Evolutionary conservation across 1,284 basidiomycete species (phyloP), one percentile per base, ranked within the genome.

Genomic region (Leccinum proliferum): DNA sequence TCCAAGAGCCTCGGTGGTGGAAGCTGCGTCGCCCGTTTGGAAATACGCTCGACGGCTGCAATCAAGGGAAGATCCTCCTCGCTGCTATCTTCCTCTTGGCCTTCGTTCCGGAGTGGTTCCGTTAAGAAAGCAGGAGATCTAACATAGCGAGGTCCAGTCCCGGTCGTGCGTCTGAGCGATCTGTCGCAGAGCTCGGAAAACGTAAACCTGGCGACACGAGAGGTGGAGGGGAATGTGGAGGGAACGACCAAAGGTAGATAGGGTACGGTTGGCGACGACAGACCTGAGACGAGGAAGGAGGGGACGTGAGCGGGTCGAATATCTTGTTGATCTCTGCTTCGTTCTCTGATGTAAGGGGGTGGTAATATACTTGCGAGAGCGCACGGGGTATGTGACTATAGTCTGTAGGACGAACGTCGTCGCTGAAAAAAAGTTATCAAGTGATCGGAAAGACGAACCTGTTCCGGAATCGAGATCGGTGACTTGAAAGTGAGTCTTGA

Each of bases 391-490:
- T 85, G 63, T 93, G 90, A 60, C 95, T 90, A 75, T 98, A 98
- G 73, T 98, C 95, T 93, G 71, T 74, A 72, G 34, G 46, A 29
- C n/a, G 32, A 12, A 58, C 1, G 59, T 70, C 53, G 15, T n/a
- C 15, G 29, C 10, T 34, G 43, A 14, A 55, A 25, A 48, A 29
- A 46, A 3, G 21, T 21, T 50, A 50, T 2, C 2, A 25, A 12
- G 11, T 4, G 12, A 10, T 12, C 11, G 39, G 37, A 25, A n/a
- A 25, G 21, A 60, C 73, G 63, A 55, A 91, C 95, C 94, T 61
- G 94, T 98, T 52, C 92, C 94, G 10, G 95, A 98, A 76, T 98
- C 90, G 34, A 99, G 84, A 74, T 98, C 94, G 2, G 90, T 92
- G 6, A 99, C 89, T 61, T 89, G 83, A 68, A 97, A 94, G 37